Evolutionary conservation across 768 basidiomycete genomes (phyloP).

Genomic region (Omphalotus guepiniiformis): DNA sequence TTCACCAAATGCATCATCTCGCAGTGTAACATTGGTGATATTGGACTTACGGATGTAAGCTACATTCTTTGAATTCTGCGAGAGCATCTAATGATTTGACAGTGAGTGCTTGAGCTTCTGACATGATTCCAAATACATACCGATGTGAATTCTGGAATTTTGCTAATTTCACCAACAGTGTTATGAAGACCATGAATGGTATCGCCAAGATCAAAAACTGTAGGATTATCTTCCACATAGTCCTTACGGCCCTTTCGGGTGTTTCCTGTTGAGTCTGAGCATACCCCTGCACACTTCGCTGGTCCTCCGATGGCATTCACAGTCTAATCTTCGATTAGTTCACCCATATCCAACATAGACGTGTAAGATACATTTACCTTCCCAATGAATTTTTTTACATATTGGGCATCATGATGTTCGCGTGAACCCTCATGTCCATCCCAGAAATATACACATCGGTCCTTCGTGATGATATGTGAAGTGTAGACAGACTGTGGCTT

Average conservation of each 20-base stretch:
- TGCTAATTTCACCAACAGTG: slow-evolving; percentile 14
- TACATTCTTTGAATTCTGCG: slow-evolving; percentile 1
- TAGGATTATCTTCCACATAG: slow-evolving; percentile 9
- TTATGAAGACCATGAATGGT: slow-evolving; percentile 16
- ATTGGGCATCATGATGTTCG: slow-evolving; percentile 16
- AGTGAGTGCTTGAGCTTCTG: neutral
- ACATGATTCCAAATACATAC: slow-evolving; percentile 3
- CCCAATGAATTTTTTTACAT: slow-evolving; percentile 11
- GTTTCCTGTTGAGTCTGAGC: slow-evolving; percentile 22
- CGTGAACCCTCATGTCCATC: slow-evolving; percentile 17
- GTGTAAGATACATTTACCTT: slow-evolving; percentile 4
- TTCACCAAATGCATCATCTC: neutral
- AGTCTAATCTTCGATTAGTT: slow-evolving; percentile 8
- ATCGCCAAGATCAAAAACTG: slow-evolving; percentile 18
- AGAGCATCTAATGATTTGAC: slow-evolving; percentile 2
- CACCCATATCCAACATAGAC: neutral
- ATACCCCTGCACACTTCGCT: slow-evolving; percentile 10
- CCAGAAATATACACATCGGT: slow-evolving; percentile 11
- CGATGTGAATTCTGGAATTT: slow-evolving; percentile 10
- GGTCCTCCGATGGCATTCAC: slow-evolving; percentile 16
- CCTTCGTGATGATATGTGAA: slow-evolving; percentile 15
- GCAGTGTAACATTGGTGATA: slow-evolving; percentile 6
- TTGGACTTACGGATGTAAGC: slow-evolving; percentile 15
- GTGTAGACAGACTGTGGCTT: slow-evolving; percentile 18
- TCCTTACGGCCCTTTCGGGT: slow-evolving; percentile 10